These are phyloP conservation scores for Candida taoyuanica DNA, from an alignment of 805 yeast species.

Conservation along the genomic window DNA sequence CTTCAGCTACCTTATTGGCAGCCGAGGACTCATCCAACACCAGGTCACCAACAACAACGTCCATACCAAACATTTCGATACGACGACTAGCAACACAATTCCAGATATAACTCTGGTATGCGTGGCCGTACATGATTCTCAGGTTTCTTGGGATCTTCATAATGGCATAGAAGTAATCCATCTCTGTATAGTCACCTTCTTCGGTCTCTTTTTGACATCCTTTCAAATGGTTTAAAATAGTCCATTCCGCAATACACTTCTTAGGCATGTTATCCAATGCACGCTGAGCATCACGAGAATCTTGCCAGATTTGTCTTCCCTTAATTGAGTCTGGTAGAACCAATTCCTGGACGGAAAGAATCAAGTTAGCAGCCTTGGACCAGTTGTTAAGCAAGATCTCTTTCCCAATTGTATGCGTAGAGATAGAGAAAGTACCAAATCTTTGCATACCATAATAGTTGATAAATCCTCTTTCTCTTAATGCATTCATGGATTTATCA, in stretches of 20 bases:
- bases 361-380: conserved; percentile 72
- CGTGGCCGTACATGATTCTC: conserved; percentile 93
- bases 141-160: conserved; percentile 89
- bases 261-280: conserved; percentile 81
- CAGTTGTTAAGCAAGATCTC: conserved; percentile 67
- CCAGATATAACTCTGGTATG: conserved; percentile 97
- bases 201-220: conserved; percentile 45
- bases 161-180: conserved; percentile 71
- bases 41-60: conserved; percentile 77
- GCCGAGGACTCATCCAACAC: conserved; percentile 39
- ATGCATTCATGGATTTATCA: conserved; percentile 47
- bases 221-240: conserved; percentile 59
- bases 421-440: conserved; percentile 91
- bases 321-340: conserved; percentile 80
- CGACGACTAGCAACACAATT: conserved; percentile 79
- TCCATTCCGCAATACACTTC: conserved; percentile 78
- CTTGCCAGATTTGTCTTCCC: conserved; percentile 79
- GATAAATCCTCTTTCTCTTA: conserved; percentile 71
- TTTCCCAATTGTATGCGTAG: conserved; percentile 85
- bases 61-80: conserved; percentile 61
- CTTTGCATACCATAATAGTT: conserved; percentile 98
- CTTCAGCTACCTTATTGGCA: conserved; percentile 13
- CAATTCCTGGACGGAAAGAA: conserved; percentile 80
- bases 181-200: conserved; percentile 41
- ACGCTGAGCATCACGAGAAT: conserved; percentile 56